Conservation (phyloP, 2,329 filamentous ascomycete genomes). For the Cladosporium sphaerospermum region DNA sequence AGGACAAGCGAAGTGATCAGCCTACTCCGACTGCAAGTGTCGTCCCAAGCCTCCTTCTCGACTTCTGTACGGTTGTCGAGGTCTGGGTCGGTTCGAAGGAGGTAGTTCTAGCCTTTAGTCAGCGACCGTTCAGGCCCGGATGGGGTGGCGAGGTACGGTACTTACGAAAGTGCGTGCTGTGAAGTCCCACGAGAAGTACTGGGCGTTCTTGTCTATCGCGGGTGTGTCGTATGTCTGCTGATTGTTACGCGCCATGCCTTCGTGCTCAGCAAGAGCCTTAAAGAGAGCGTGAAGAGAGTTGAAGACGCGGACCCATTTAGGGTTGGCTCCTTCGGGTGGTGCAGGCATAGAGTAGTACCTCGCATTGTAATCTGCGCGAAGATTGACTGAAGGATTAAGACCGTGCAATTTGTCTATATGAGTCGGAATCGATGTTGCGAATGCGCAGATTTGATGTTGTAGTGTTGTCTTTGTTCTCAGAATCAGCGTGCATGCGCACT, state of each 20-base stretch:
- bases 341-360: not conserved
- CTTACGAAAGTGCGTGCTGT: not conserved
- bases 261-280: not conserved
- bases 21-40: not conserved
- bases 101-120: not conserved
- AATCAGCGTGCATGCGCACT: too few species aligned
- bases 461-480: too few species aligned
- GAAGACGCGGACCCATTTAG: not conserved
- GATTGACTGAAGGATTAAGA: too few species aligned
- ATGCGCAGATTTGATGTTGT: too few species aligned
- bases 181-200: constrained; percentile 2
- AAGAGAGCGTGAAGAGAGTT: not conserved
- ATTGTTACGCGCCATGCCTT: constrained; percentile 1
- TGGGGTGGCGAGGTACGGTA: not conserved
- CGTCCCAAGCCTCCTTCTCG: not conserved
- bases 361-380: too few species aligned
- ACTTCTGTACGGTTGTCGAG: not conserved
- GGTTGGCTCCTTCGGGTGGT: not conserved
- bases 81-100: not conserved
- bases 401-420: too few species aligned
- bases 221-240: not conserved
- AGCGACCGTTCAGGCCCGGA: too few species aligned
- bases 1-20: not conserved
- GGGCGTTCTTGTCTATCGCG: not conserved
- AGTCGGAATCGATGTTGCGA: too few species aligned